These are phyloP conservation scores for Beauveria australis DNA, from an alignment of 2,329 filamentous ascomycete genomes.

Conservation along the genomic window DNA sequence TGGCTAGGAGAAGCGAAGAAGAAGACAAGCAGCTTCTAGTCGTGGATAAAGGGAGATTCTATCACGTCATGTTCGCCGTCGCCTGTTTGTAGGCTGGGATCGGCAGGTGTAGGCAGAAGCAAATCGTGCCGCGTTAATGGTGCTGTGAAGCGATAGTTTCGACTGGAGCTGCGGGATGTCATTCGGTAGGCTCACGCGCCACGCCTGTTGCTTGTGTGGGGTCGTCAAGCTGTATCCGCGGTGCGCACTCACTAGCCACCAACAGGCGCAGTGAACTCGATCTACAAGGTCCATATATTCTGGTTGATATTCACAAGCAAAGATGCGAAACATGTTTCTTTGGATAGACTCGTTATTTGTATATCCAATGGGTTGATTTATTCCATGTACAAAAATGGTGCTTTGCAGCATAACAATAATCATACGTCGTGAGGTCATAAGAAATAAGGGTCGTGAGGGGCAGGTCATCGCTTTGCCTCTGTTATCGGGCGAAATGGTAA, in stretches of 20 bases:
- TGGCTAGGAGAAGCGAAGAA: background rate
- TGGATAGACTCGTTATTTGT: background rate
- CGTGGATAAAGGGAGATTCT: background rate
- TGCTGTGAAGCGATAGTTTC: background rate
- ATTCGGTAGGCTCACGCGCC: background rate
- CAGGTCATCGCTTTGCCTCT: background rate
- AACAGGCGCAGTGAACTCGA: background rate
- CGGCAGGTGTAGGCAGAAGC: background rate
- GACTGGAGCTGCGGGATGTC: background rate
- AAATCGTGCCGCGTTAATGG: background rate
- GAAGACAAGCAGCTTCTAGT: background rate
- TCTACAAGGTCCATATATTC: background rate
- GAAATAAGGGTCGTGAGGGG: background rate
- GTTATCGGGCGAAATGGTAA: background rate
- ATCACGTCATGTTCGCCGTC: conserved; percentile 1
- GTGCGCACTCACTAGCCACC: background rate
- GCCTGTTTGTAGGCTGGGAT: background rate
- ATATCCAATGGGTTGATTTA: background rate
- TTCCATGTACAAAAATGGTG: background rate
- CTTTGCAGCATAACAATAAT: background rate
- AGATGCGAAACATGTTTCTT: too few relatives aligned
- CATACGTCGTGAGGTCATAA: background rate
- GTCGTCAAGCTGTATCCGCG: too few relatives aligned
- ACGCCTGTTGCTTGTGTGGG: background rate
- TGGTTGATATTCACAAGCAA: background rate